Base-by-base conservation (phyloP, 2,329 filamentous ascomycete species). In the Penicillium thymicola region DNA sequence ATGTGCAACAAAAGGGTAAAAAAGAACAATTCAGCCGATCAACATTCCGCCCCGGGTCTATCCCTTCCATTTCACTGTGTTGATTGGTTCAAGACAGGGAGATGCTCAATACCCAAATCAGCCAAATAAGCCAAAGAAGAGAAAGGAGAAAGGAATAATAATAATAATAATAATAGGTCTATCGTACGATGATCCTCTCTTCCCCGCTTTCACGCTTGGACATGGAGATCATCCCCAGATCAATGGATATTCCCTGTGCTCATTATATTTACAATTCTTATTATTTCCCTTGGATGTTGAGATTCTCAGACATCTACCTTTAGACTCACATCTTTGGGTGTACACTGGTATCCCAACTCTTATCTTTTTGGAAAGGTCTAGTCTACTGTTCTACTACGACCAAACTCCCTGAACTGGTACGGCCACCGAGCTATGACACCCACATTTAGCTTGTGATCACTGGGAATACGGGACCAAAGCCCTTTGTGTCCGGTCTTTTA, bases 151-250 rank as follows among this genome's bases (percentile, higher is more conserved):
- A n/a, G n/a, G n/a, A n/a, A n/a, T n/a, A n/a, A n/a, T n/a, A n/a
- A n/a, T n/a, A n/a, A 30, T 10, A 28, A 28, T 28, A 30, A 34
- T 16, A 23, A n/a, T 11, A 6, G 18, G 13, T 34, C 41, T 21
- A 18, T 43, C 44, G 18, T 45, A 45, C 9, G 42, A 45, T 44
- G n/a, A 55, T 59, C 50, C 44, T 50, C 32, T 48, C 32, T 52
- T 47, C 62, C 62, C 62, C 62, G 62, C 62, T 64, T 58, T 57
- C 54, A 60, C 51, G 32, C 44, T 47, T 36, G 59, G 62, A 62
- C 62, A 34, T 46, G 43, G 30, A 47, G 61, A 65, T 62, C 62
- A 62, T 56, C 51, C 57, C 50, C 45, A 57, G 49, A 47, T 50
- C 36, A 28, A 16, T 54, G 18, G 16, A 37, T 46, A 30, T 30